phyloP scores from a whole-genome alignment of 306 rosid species.

The Comarum palustre region DNA sequence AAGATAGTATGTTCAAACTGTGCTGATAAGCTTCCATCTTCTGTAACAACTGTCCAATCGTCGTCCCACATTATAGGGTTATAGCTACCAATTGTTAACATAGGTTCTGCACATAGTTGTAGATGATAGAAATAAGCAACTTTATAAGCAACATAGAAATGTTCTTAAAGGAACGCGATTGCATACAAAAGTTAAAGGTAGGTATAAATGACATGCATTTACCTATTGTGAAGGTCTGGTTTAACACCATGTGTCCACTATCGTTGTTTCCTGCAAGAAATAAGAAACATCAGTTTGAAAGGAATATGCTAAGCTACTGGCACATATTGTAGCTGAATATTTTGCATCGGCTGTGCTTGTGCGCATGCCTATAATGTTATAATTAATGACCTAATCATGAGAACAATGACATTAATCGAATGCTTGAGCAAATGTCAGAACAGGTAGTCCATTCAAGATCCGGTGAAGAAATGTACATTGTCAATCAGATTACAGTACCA shows the following conservation, averaged over 20 bases:
- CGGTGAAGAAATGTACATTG: neutral
- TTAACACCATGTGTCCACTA: conserved; percentile 67
- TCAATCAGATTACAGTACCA: neutral
- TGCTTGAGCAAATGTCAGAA: neutral
- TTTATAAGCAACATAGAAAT: conserved; percentile 7
- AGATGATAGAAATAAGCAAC: conserved; percentile 12
- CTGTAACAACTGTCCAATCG: conserved; percentile 87
- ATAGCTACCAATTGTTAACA: conserved; percentile 85
- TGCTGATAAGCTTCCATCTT: conserved; percentile 86
- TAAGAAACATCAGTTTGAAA: conserved; percentile 10
- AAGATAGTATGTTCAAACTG: conserved; percentile 94
- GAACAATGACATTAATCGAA: neutral
- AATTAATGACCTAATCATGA: neutral
- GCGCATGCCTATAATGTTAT: neutral
- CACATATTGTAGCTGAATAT: conserved; percentile 10
- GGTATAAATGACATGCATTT: conserved; percentile 18
- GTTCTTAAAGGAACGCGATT: neutral
- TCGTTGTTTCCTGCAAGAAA: conserved; percentile 77
- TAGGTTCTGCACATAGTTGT: conserved; percentile 56
- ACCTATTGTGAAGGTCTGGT: conserved; percentile 97
- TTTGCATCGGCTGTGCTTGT: neutral
- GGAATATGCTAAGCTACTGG: conserved; percentile 18
- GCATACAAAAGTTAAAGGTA: neutral
- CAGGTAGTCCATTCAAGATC: neutral
- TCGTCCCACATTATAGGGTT: conserved; percentile 87